Evolutionary conservation across 176 grass and related monocot species (phyloP), one percentile per base, ranked within the genome.

Genomic region (Triticum monococcum): DNA sequence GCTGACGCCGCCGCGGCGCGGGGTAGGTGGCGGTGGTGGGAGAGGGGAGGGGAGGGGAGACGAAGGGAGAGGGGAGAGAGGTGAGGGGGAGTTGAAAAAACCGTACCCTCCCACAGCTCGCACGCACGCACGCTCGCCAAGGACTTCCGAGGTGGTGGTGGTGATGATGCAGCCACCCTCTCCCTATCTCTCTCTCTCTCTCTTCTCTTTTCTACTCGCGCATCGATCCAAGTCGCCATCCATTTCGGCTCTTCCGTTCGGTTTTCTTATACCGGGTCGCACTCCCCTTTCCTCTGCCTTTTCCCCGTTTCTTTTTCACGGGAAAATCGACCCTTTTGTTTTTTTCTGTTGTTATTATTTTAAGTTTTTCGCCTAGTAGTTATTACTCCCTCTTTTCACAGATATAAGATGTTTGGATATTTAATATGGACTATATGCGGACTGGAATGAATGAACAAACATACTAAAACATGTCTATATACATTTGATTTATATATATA

Each of bases 21-120:
- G 73, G 84, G 75, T 86, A 4, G 75, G 63, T 79, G 63, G 84
- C 18, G 73, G 83, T 26, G 83, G 62, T 78, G 74, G 74, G 18
- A 33, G 81, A 22, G 11, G 16, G 12, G 69, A 8, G 1, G 48
- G 4, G 18, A 35, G 81, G 43, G 12, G 17, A 20, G 68, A 41
- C 37, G 28, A 28, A 7, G 14, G 3, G 45, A 2, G 48, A 56
- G 52, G 17, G 50, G 50, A 14, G 50, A 14, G 50, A 62, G 20
- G 77, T 20, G 78, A 69, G 46, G 70, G 12, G 63, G 79, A 78
- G 84, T 79, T 41, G 84, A 59, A 79, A 79, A 86, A 67, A 38
- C 3, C 3, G 68, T 43, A 8, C 68, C 43, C 14, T 38, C 35
- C 40, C 25, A 24, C 45, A 76, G 72, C 45, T 56, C 26, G 41